Base-by-base conservation (phyloP, 2,329 filamentous ascomycete species). In the Blumeria hordei region DNA sequence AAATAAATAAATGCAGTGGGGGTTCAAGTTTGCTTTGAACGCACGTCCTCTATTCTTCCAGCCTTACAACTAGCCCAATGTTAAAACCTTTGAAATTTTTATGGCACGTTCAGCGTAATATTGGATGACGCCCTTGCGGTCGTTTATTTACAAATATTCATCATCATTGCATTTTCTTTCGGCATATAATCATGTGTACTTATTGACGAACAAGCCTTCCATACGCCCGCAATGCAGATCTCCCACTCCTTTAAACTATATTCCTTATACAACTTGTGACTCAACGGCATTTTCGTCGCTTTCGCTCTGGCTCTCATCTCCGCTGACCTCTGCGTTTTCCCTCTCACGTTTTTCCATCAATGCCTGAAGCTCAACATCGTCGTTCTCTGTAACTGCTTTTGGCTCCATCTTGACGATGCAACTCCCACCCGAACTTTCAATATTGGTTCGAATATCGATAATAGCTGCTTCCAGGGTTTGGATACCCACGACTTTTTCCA, bases 311-410 rank as follows among this genome's bases (percentile, higher is more conserved):
- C 88, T 92, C 75, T 98, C 92, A 68, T 98, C 93, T 65, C 92
- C 92, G 69, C 88, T 94, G 66, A 98, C 87, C 69, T 98, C 87
- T 67, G 87, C 85, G 71, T 98, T 98, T 77, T 96, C 90, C 61
- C 87, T 83, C 74, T 94, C 92, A 61, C 85, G 82, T 81, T 96
- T 95, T 76, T 96, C 92, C 92, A 98, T 98, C 60, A 98, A 77
- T 54, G 90, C 92, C 69, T 95, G 88, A 61, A 98, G 75, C 70
- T 95, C 88, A 32, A 90, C 92, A 66, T 98, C 92, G 65, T 98
- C 93, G 69, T 88, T 93, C 76, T 96, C 93, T 1, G 92, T 98
- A 59, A 98, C 92, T 4, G 93, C 92, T 80, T 96, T 96, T 62
- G 92, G 92, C 64, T 92, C 88, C 92, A 98, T 98, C 80, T 93